These are phyloP conservation scores for Solanum okadae DNA, from an alignment of 257 asterid species.

Conservation along the genomic window DNA sequence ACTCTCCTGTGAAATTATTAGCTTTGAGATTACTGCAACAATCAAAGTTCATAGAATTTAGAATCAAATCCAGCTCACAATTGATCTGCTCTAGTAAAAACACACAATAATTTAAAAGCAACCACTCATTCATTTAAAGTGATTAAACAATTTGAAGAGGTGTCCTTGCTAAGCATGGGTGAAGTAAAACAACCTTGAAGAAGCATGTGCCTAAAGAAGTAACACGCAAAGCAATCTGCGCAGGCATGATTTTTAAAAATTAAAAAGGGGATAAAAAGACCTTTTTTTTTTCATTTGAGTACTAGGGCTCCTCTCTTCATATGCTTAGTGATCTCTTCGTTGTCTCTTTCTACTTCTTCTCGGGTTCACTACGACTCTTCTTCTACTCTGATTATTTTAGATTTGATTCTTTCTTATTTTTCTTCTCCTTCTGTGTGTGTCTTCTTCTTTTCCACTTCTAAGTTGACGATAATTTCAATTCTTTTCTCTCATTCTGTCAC, in stretches of 20 bases:
- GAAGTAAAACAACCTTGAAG: not conserved
- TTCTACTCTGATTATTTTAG: not conserved
- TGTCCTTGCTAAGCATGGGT: not conserved
- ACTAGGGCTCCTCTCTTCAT: not conserved
- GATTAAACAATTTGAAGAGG: not conserved
- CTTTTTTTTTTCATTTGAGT: not conserved
- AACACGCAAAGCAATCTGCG: not conserved
- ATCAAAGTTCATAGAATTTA: not conserved
- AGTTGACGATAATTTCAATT: not conserved
- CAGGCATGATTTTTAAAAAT: not conserved
- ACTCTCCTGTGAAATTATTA: too few relatives aligned
- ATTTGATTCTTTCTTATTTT: not conserved
- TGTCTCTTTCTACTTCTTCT: not conserved
- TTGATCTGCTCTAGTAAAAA: not conserved
- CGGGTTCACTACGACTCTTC: not conserved
- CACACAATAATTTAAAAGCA: not conserved
- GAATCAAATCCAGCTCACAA: not conserved
- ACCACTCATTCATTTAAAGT: not conserved
- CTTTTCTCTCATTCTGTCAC: not conserved
- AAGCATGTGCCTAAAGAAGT: not conserved
- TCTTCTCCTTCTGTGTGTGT: not conserved
- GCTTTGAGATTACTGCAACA: slow-evolving; percentile 35
- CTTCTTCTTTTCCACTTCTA: not conserved
- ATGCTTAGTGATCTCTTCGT: not conserved
- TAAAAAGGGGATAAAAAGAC: not conserved